Percentiles rank a stretch among this genome's conserved stretches.
Conservation (phyloP, 176 grass and related monocot species). For the Ampelocalamus luodianensis region DNA sequence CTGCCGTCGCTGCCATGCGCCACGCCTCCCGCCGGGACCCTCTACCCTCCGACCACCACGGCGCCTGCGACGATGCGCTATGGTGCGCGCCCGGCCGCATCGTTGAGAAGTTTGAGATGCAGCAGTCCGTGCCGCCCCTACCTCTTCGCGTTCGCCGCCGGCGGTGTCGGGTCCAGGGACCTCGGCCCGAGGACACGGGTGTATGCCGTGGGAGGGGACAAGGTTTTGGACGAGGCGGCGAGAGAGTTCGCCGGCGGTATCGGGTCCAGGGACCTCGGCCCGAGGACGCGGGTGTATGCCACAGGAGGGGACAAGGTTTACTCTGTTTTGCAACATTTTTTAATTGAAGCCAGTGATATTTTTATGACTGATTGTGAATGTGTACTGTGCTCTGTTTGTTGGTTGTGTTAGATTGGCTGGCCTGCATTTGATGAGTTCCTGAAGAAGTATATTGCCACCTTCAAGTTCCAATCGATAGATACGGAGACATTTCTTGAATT, state of each 20-base stretch:
- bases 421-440: conserved; percentile 82
- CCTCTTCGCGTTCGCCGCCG: conserved; percentile 90
- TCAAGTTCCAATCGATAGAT: no score
- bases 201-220: conserved; percentile 70
- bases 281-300: no score
- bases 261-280: no score
- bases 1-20: conserved; percentile 74
- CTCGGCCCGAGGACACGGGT: conserved; percentile 81
- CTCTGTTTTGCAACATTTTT: conserved; percentile 20
- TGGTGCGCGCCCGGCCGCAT: conserved; percentile 74
- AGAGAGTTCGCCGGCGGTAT: conserved; percentile 88
- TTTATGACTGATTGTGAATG: conserved; percentile 1
- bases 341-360: neutral
- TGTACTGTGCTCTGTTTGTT: conserved; percentile 31
- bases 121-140: conserved; percentile 87
- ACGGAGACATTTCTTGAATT: conserved; percentile 92
- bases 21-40: no score
- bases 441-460: conserved; percentile 92
- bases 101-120: conserved; percentile 91
- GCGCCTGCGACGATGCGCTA: conserved; percentile 60
- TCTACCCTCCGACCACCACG: conserved; percentile 48
- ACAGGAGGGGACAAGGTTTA: conserved; percentile 67
- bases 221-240: conserved; percentile 69
- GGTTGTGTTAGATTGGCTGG: conserved; percentile 69
- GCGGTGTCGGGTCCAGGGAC: conserved; percentile 69